phyloP scores from a whole-genome alignment of 108 stramenopile genomes.

The Pinguiococcus pyrenoidosus region DNA sequence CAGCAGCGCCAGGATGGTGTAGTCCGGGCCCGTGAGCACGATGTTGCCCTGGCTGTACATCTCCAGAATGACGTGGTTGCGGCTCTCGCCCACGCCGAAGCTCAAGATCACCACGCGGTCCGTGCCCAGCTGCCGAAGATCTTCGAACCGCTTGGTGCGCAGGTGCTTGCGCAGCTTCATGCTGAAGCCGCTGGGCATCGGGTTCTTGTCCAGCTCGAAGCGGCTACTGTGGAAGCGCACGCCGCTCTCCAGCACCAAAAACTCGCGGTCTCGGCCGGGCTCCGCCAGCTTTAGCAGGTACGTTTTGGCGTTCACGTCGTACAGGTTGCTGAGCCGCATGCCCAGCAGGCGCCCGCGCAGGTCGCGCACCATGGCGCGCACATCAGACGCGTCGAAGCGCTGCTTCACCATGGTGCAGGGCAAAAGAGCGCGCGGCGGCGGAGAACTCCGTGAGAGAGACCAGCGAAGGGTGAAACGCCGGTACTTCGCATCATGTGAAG shows the following conservation, averaged over 20 bases:
- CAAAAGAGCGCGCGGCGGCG: too few relatives aligned
- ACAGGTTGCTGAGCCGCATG: slow-evolving; percentile 29
- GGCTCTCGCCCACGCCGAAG: slow-evolving; percentile 63
- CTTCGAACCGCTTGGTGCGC: slow-evolving; percentile 68
- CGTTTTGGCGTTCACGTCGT: slow-evolving; percentile 29
- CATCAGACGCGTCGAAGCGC: slow-evolving; percentile 33
- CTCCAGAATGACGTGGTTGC: slow-evolving; percentile 77
- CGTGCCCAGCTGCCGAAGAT: slow-evolving; percentile 69
- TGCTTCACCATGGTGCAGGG: slow-evolving; percentile 29
- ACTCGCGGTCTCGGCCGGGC: slow-evolving; percentile 24
- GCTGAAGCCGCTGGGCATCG: slow-evolving; percentile 73
- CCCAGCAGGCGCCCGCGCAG: slow-evolving; percentile 26
- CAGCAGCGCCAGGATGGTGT: slow-evolving; percentile 70
- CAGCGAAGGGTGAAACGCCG: too few relatives aligned
- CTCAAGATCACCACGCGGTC: slow-evolving; percentile 87
- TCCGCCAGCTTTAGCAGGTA: slow-evolving; percentile 32
- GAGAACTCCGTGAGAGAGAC: too few relatives aligned
- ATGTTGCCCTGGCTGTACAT: slow-evolving; percentile 75
- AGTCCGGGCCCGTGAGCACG: slow-evolving; percentile 62
- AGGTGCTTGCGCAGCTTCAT: slow-evolving; percentile 92
- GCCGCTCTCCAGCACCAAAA: slow-evolving; percentile 76
- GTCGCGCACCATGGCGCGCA: slow-evolving; percentile 34
- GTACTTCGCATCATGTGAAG: too few relatives aligned
- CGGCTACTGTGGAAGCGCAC: slow-evolving; percentile 77
- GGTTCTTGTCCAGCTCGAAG: slow-evolving; percentile 9